Base-by-base conservation (phyloP, 1,284 basidiomycete species). In the Rhodotorula glutinis region DNA sequence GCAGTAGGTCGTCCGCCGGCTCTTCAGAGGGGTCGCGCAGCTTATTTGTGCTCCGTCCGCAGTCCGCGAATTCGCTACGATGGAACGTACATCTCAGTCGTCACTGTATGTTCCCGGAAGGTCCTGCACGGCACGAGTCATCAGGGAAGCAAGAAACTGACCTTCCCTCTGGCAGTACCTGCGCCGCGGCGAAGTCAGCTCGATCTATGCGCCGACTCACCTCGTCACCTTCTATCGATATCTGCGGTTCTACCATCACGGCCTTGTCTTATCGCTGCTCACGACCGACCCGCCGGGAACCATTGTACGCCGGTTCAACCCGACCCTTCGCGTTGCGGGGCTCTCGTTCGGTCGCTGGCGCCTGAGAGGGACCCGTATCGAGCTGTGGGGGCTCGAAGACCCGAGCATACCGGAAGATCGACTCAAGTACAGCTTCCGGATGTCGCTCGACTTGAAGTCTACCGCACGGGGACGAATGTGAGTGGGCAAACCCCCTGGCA, bases 171-270 rank as follows among this genome's bases (percentile, higher is more conserved):
- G 16, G 17, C 51, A 63, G 57, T 76, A 76, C 52, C 57, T 75
- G 16, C 73, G 75, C 23, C 66, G 71, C 21, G 75, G 75, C 29
- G 73, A 71, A n/a, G 55, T 62, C n/a, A 62, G 66, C 3, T 58
- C 66, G 27, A 51, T 65, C 10, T 73, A 73, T 55, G 70, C 71
- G 0, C 74, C 74, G 7, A 74, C 72, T 3, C 74, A 74, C 41
- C 58, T 75, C 8, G 69, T 76, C 44, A 74, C 73, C 41, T 76
- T 74, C 59, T 76, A 74, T 51, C 70, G 75, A 33, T 76, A 73
- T 51, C 56, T 66, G 14, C 57, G 56, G 1, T 72, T 72, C 63
- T 72, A 72, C 53, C 63, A 68, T 56, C 53, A 69, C 54, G 75
- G 75, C 14, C 67, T 72, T 49, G 74, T 71, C 46, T 60, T 76